Base-by-base conservation (phyloP, 139 green algal species). In the Tetraselmis chui region DNA sequence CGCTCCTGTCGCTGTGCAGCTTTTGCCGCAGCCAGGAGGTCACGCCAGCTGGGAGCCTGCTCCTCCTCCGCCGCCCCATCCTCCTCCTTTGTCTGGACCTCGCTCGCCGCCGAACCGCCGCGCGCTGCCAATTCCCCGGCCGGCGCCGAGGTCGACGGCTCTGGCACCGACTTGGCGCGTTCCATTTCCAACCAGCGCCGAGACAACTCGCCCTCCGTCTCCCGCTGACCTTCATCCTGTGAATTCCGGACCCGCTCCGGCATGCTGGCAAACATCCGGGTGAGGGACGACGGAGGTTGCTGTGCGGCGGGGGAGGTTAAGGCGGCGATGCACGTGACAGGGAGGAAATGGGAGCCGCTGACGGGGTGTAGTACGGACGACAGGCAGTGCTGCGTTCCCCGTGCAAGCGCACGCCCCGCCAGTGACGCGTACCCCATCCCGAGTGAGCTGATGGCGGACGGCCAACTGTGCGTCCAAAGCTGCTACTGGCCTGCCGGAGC, bases 21-120 rank as follows among this genome's bases (percentile, higher is more conserved):
- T 28, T 76, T 75, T 1, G 58, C 76, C 0, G 30, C 59, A 2
- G 32, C 82, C 83, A 93, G 84, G 29, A 92, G 80, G 29, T 88
- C 59, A 31, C 85, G 82, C 90, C 90, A 93, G 79, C 45, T 67
- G 11, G 45, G 45, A 67, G 45, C 45, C 11, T 18, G 5, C 11
- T 67, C 45, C 18, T 67, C 45, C 11, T 67, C n/a, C n/a, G n/a
- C n/a, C n/a, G n/a, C 45, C 18, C 45, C 11, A 67, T 67, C 45
- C 45, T 67, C 45, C 18, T 25, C 45, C 45, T n/a, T n/a, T n/a
- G n/a, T n/a, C n/a, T n/a, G n/a, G n/a, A 67, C 18, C 5, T 67
- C 45, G 18, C 45, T 67, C 18, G 76, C 29, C 11, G 45, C 45
- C 45, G 45, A 67, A 67, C 45, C 45, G 45, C 45, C 45, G 18